Base-by-base conservation (phyloP, 805 yeast species). In the Lipomyces anomalus region DNA sequence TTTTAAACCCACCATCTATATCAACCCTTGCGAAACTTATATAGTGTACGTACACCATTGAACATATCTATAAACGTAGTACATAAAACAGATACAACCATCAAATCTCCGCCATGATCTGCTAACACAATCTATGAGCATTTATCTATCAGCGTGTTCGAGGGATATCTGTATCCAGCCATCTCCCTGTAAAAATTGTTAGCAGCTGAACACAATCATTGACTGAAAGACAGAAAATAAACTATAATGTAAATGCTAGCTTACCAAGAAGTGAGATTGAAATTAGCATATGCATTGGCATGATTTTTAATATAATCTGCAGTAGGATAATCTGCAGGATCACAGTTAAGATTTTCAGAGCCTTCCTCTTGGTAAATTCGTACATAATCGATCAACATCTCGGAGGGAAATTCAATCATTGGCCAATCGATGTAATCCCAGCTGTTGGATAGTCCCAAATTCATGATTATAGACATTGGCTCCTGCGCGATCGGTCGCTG, bases 361-460 rank as follows among this genome's bases (percentile, higher is more conserved):
- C 42, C 48, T 56, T 77, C 79, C 1, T 95, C 95, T 68, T 90
- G 98, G 65, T 92, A 90, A n/a, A 90, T 61, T 58, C 98, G 78
- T 28, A 90, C 95, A 58, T 83, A 85, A 64, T 90, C 97, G 37
- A 90, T 68, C 46, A 77, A 70, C 80, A 89, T 71, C 1, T 76
- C 72, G 11, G 75, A 76, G 1, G 98, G 98, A 76, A 90, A 90
- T 3, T 79, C 70, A 4, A 57, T 37, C 18, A 62, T 62, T 36
- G 79, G 78, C 96, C 96, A 90, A 67, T 88, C 90, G 51, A 90
- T 90, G 64, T 84, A 86, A 5, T 92, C 85, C 97, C 97, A 90
- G 49, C 79, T 83, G 59, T 81, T 83, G 13, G 97, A 89, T 43
- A 90, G 69, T 72, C 95, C 98, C 67, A 90, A 67, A 64, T 90